Conservation (phyloP, 75 land plant genomes). For the Isoetes taiwanensis region DNA sequence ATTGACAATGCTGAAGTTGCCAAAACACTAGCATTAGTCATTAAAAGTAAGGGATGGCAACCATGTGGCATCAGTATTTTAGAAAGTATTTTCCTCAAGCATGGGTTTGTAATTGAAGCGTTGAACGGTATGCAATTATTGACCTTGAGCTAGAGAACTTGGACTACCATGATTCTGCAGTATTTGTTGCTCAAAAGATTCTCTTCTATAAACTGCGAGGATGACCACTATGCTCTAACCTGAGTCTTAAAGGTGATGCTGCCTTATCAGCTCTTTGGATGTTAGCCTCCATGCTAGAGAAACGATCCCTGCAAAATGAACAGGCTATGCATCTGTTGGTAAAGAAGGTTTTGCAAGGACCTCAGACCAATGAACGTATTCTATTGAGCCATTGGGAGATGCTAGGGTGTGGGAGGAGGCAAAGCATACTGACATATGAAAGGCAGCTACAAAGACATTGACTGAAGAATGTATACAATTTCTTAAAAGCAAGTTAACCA, state of each 20-base stretch:
- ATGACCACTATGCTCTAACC: too few species aligned
- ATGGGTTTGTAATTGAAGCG: neutral
- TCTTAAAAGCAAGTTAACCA: neutral
- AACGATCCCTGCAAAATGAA: constrained; percentile 2
- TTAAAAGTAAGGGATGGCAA: constrained; percentile 9
- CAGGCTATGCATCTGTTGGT: neutral
- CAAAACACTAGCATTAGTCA: constrained; percentile 8
- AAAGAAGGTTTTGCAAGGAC: constrained; percentile 2
- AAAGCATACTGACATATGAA: neutral
- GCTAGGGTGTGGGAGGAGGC: constrained; percentile 8
- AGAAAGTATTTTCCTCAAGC: neutral
- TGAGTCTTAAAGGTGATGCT: too few species aligned
- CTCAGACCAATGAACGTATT: neutral
- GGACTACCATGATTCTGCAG: constrained; percentile 7
- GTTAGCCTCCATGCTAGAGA: too few species aligned
- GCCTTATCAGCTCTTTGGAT: too few species aligned
- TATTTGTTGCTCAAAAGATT: too few species aligned
- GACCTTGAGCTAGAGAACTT: constrained; percentile 3
- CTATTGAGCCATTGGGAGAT: neutral
- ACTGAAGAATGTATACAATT: neutral
- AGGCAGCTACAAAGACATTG: neutral
- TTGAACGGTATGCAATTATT: neutral
- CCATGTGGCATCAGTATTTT: neutral
- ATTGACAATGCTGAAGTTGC: constrained; percentile 1
- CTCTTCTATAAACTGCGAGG: too few species aligned